Base-by-base conservation (phyloP, 257 asterid genomes). In the Solanum ahanhuiri region DNA sequence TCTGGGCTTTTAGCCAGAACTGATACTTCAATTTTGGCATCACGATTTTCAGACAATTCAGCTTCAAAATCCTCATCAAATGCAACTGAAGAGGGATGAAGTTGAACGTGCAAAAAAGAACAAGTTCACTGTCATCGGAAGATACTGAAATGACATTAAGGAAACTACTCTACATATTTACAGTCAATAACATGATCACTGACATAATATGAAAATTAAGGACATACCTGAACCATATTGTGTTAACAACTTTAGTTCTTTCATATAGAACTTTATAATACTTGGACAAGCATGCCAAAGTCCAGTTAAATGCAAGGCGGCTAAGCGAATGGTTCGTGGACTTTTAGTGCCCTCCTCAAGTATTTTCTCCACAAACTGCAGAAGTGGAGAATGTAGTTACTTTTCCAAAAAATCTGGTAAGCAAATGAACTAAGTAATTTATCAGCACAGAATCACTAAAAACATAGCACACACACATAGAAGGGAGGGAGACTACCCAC, bases 61-160 rank as follows among this genome's bases (percentile, higher is more conserved):
- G 95, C 97, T 93, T 95, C 98, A 89, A 95, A 96, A 91, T 96
- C 99, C 90, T 96, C 99, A 91, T 96, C 99, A 91, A 96, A 96
- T 85, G 98, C 98, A 93, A 96, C 98, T 93, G 85, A 75, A 34
- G 88, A 66, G 81, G 83, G 76, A 87, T 69, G 51, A 85, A 75
- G 8, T 86, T 63, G 35, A 12, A 86, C 6, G 17, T 72, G 72
- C 41, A 63, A 58, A 35, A 86, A 15, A 30, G 64, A 54, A 69
- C 5, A 85, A 87, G 86, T 43, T 43, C 60, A 28, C 67, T 17
- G 67, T 48, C 67, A 48, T 48, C 30, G 33, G 86, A n/a, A 43
- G 72, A n/a, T 77, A 41, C 39, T 34, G 75, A 41, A 30, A 75
- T 39, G 83, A 83, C 83, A 77, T 25, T 71, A 23, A 51, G 86